These are phyloP conservation scores for Pistacia atlantica DNA, from an alignment of 345 rosid species.

Conservation along the genomic window DNA sequence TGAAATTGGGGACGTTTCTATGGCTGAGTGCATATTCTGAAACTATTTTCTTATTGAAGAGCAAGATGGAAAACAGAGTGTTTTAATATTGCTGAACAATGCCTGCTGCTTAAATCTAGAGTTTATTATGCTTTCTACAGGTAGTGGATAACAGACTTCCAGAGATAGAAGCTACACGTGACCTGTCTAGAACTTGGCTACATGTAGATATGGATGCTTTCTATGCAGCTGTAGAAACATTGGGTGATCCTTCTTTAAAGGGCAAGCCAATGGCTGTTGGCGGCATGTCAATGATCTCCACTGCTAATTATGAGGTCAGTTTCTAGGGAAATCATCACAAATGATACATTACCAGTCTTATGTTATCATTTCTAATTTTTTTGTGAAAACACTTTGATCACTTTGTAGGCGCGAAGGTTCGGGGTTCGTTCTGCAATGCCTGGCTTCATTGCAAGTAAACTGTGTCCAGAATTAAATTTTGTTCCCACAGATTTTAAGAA, in stretches of 20 bases:
- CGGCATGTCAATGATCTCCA: constrained; percentile 86
- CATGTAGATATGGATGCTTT: constrained; percentile 99
- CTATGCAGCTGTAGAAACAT: constrained; percentile 94
- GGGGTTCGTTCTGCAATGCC: constrained; percentile 99
- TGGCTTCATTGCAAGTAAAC: constrained; percentile 85
- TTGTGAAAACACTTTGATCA: not conserved
- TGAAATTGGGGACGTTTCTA: not conserved
- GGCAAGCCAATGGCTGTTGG: constrained; percentile 97
- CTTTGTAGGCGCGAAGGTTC: constrained; percentile 72
- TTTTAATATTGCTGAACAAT: not conserved
- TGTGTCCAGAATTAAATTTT: constrained; percentile 80
- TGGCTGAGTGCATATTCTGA: not conserved
- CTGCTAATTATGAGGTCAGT: constrained; percentile 94
- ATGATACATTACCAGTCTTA: not conserved
- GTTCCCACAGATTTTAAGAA: constrained; percentile 80
- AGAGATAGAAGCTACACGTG: constrained; percentile 81
- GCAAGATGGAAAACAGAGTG: not conserved
- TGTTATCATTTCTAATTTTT: not conserved
- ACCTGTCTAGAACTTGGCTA: constrained; percentile 76
- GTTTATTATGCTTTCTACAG: constrained; percentile 30
- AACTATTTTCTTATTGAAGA: not conserved
- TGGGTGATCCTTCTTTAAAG: constrained; percentile 66
- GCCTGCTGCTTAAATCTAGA: not conserved
- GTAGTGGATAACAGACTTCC: constrained; percentile 67
- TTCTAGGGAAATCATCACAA: not conserved